Evolutionary conservation across 768 basidiomycete species (phyloP).

Genomic region (Lentinula edodes): DNA sequence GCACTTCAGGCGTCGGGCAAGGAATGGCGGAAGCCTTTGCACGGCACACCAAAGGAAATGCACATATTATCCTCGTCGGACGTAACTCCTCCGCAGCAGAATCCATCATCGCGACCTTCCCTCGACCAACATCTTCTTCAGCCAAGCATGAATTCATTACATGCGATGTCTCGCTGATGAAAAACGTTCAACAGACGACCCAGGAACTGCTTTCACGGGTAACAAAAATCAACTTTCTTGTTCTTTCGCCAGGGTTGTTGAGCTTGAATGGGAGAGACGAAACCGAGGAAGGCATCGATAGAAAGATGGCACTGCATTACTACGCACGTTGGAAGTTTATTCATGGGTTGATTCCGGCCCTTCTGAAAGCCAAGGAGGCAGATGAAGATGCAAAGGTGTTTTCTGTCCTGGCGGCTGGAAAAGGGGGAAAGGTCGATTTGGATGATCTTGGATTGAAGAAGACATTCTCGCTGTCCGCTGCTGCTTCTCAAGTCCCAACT

Average conservation of each 20-base stretch:
- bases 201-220: constrained; percentile 16
- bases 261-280: constrained; percentile 24
- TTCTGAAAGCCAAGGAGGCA: constrained; percentile 24
- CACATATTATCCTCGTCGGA: constrained; percentile 28
- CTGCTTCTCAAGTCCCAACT: constrained; percentile 15
- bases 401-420: constrained; percentile 26
- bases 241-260: constrained; percentile 27
- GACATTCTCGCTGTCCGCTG: constrained; percentile 18
- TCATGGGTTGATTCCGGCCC: constrained; percentile 27
- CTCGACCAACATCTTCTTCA: constrained; percentile 13
- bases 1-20: constrained; percentile 18
- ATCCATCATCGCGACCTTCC: constrained; percentile 21
- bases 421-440: constrained; percentile 22
- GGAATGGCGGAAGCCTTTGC: constrained; percentile 28
- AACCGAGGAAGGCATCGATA: constrained; percentile 33
- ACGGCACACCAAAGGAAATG: constrained; percentile 25
- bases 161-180: constrained; percentile 26
- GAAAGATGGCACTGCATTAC: constrained; percentile 30
- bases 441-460: constrained; percentile 33
- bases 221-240: constrained; percentile 29
- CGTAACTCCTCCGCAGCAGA: constrained; percentile 26
- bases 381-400: constrained; percentile 33
- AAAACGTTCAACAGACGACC: constrained; percentile 21
- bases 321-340: constrained; percentile 35
- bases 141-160: constrained; percentile 24